Percentiles rank a stretch among this genome's conserved stretches.
These are phyloP conservation scores for Candida khao-thaluensis DNA, from an alignment of 805 yeast species.

Conservation along the genomic window DNA sequence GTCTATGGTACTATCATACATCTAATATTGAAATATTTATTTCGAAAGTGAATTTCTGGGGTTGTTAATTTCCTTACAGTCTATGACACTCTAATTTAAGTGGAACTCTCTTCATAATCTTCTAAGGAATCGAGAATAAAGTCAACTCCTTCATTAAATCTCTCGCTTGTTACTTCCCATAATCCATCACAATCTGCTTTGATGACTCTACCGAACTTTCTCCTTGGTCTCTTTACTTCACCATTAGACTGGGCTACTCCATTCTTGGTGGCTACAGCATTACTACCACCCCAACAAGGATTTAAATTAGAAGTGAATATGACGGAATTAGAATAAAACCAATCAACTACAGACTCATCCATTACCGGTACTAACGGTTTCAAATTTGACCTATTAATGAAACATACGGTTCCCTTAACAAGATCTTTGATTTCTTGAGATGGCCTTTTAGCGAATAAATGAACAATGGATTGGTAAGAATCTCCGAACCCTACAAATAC, in stretches of 20 bases:
- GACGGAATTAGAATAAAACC: slow-evolving; percentile 86
- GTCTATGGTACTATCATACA: no score
- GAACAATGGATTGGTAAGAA: slow-evolving; percentile 82
- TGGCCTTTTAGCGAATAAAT: slow-evolving; percentile 78
- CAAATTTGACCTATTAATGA: slow-evolving; percentile 65
- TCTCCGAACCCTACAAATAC: slow-evolving; percentile 89
- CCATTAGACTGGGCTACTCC: slow-evolving; percentile 21
- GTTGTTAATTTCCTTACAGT: no score
- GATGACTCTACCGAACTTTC: slow-evolving; percentile 87
- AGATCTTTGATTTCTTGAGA: slow-evolving; percentile 51
- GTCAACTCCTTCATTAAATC: slow-evolving; percentile 83
- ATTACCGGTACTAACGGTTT: slow-evolving; percentile 80
- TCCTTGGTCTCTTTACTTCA: slow-evolving; percentile 68
- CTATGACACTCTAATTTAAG: no score
- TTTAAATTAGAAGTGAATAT: slow-evolving; percentile 75
- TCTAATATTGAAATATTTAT: no score
- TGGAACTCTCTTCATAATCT: slow-evolving; percentile 27
- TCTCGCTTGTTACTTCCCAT: slow-evolving; percentile 72
- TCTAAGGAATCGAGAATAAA: slow-evolving; percentile 78
- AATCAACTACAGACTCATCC: slow-evolving; percentile 86
- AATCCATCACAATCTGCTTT: slow-evolving; percentile 71
- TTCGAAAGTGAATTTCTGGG: neutral
- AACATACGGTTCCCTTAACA: slow-evolving; percentile 69
- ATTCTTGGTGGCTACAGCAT: slow-evolving; percentile 19
- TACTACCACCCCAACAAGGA: slow-evolving; percentile 65